Percentiles rank a stretch among this genome's conserved stretches.
These are phyloP conservation scores for Hymenoscyphus linearis DNA, from an alignment of 2,329 filamentous ascomycete genomes.

Conservation along the genomic window DNA sequence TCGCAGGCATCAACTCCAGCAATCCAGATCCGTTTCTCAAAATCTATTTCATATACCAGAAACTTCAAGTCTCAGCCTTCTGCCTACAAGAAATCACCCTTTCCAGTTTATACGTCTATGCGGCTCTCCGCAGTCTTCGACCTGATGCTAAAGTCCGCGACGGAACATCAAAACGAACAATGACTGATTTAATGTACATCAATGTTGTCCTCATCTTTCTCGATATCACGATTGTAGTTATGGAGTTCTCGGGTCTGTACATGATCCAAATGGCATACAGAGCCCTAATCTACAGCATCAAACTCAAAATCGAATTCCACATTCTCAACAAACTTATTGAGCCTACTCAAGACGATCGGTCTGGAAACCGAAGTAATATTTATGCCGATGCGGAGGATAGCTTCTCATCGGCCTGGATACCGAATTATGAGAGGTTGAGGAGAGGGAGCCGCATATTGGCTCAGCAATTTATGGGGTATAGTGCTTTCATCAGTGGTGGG, in stretches of 20 bases:
- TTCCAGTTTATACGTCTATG: conserved; percentile 46
- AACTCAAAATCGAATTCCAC: conserved; percentile 44
- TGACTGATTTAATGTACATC: conserved; percentile 42
- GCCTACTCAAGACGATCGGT: not conserved
- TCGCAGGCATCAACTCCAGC: conserved; percentile 32
- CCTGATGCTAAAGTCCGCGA: conserved; percentile 7
- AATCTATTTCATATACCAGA: conserved; percentile 38
- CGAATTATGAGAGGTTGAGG: not conserved
- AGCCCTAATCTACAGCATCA: conserved; percentile 37
- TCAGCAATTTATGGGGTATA: not conserved
- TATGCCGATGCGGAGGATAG: not conserved
- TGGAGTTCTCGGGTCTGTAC: conserved; percentile 35
- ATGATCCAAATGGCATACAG: conserved; percentile 36
- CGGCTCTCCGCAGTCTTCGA: conserved; percentile 33
- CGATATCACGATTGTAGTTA: conserved; percentile 36
- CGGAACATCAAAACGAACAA: conserved; percentile 25
- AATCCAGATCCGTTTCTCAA: not conserved
- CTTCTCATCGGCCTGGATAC: not conserved
- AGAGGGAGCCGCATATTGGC: not conserved
- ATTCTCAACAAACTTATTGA: conserved; percentile 33
- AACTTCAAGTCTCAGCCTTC: conserved; percentile 44
- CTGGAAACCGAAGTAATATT: not conserved
- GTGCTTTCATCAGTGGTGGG: not conserved
- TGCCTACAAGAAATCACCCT: conserved; percentile 44
- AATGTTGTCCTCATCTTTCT: conserved; percentile 39